Base-by-base conservation (phyloP, 768 basidiomycete genomes). In the Podaxis sp. region DNA sequence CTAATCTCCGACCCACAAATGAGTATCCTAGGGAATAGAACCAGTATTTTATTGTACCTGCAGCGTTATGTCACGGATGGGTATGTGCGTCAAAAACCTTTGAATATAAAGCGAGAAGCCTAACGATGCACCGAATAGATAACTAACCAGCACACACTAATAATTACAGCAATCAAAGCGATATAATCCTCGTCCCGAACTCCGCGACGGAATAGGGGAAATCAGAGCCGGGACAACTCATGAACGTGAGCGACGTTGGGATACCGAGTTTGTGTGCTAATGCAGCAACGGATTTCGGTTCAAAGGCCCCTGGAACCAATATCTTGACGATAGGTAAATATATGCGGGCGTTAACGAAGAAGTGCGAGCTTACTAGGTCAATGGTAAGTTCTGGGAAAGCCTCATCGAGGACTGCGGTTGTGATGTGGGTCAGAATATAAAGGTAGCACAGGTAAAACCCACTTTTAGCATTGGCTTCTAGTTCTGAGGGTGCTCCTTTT, bases 381-480 rank as follows among this genome's bases (percentile, higher is more conserved):
- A 88, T 76, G 0, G 87, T 88, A 11, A 87, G 82, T 61, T 84
- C 80, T 1, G 87, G 87, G 64, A 88, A 89, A 0, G 82, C 85
- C 72, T 87, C 84, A 62, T 88, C 84, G 33, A 87, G 70, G 56
- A 86, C 82, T 84, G 58, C 10, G 20, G 10, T 20, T 15, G 48
- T 40, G 44, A 58, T 24, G 53, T 50, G n/a, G 30, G 28, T 24
- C 56, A 37, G 30, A 1, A 46, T 52, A 7, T 36, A 41, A 13
- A 8, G 17, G 26, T 22, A 33, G 38, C 4, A 13, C 17, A 28
- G 22, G 37, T 46, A 60, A n/a, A 22, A 69, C 77, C 24, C 56
- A 85, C 87, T 85, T 69, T 85, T 88, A 36, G 82, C 79, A 68
- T 91, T 92, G 4, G 88, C 87, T 69, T 87, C 89, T 66, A 92